Evolutionary conservation across 208 protist species (phyloP), one percentile per base, ranked within the genome.

Genomic region (Leishmania martiniquensis): DNA sequence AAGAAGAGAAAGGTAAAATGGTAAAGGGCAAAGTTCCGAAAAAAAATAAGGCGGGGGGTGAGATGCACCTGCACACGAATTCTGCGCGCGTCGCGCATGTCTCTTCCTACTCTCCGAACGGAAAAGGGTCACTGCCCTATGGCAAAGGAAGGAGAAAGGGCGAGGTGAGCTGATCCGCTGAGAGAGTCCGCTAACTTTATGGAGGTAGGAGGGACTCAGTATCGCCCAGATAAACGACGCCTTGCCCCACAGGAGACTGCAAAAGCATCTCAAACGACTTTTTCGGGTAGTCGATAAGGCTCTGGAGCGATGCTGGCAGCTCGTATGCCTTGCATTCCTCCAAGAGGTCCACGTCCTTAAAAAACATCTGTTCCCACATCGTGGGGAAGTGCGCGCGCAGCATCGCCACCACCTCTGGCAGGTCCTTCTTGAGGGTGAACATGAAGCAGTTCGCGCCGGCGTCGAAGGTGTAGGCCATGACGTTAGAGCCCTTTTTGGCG

Each of bases 381-480:
- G 93, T 97, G 29, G 97, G 97, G 78, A 99, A 99, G 85, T 98
- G 93, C 47, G 95, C 89, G 25, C 91, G 77, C 55, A 99, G 84
- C 82, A 96, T 85, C 49, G 90, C 80, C n/a, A 99, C 86, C 37
- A 97, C 84, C 51, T 98, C 90, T 0, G 88, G 85, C n/a, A 98
- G 81, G 78, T 97, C 75, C 70, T 97, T 65, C 65, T 94, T 91
- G n/a, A 91, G 85, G 4, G 92, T 88, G 85, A 99, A 99, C 79
- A 99, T 87, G 71, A 99, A 99, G 57, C 98, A 98, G 88, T 99
- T 99, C 25, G 99, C 99, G 5, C 99, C 99, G 6, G 99, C 99
- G 84, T 99, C 99, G 84, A 99, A 99, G 20, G 99, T 99, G 92
- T 99, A 99, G n/a, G 95, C 99, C 34, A 97, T 89, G 45, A 88